These are phyloP conservation scores for Aspergillus unguis DNA, from an alignment of 2,329 filamentous ascomycete genomes.

Conservation along the genomic window DNA sequence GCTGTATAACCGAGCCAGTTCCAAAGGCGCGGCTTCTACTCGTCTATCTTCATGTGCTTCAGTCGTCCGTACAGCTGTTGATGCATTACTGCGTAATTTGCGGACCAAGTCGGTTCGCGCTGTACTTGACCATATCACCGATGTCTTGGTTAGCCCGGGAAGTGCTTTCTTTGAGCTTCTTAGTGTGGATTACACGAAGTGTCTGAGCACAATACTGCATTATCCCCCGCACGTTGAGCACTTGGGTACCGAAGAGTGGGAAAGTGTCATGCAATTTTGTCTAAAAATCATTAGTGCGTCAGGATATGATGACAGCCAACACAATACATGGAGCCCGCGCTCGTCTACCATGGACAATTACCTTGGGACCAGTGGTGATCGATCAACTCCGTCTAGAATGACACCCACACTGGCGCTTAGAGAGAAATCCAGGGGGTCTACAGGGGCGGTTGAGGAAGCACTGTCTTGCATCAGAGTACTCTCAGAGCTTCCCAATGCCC, in stretches of 20 bases:
- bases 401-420: constrained; percentile 25
- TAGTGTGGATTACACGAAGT: constrained; percentile 72
- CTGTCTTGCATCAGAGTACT: constrained; percentile 65
- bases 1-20: constrained; percentile 54
- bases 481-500: constrained; percentile 64
- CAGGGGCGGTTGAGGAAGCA: constrained; percentile 50
- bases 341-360: constrained; percentile 27
- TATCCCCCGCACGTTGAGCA: constrained; percentile 77
- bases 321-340: constrained; percentile 28
- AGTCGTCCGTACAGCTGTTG: constrained; percentile 68
- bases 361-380: constrained; percentile 24
- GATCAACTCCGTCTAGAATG: constrained; percentile 30
- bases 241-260: constrained; percentile 67
- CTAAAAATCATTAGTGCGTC: constrained; percentile 53
- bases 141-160: constrained; percentile 63
- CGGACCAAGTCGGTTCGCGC: constrained; percentile 74
- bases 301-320: constrained; percentile 27
- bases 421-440: constrained; percentile 28
- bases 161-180: constrained; percentile 67
- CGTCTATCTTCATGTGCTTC: constrained; percentile 68
- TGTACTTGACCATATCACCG: constrained; percentile 75
- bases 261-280: constrained; percentile 67
- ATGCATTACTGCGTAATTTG: constrained; percentile 65
- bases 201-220: constrained; percentile 66
- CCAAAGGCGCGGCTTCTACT: constrained; percentile 49